Evolutionary conservation across 257 asterid species (phyloP), one percentile per base, ranked within the genome.

Genomic region (Knoxia roxburghii): DNA sequence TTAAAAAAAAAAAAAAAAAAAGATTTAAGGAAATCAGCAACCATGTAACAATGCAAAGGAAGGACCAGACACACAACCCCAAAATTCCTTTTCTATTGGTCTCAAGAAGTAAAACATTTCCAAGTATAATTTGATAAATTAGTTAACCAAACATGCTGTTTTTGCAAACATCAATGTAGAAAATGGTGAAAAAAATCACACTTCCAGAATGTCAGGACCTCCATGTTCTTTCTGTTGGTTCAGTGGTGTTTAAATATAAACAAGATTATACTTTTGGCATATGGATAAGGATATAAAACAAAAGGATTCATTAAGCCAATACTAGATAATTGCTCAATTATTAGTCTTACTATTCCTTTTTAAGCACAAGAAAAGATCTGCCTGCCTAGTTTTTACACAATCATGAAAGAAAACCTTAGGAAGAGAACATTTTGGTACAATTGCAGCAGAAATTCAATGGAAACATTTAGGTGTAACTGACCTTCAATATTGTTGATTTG

Each of bases 401-500:
- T 53, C 59, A 20, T 5, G 0, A 18, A 14, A 12, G 4, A 17
- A 18, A 43, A 41, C 29, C 59, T 53, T 53, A 53, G 26, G 59
- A 53, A 53, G 61, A 29, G n/a, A 56, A 27, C 23, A 56, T 18
- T 17, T 56, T 56, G 40, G 40, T 56, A 17, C 7, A 56, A 27
- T 41, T 18, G 55, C 56, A 26, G 9, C 2, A 18, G 18, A 68
- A 27, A 68, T n/a, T 56, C 43, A 26, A 39, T 15, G 57, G 56
- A 70, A 14, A 20, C 39, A 21, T 61, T 21, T 62, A 52, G 37
- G 26, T 71, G n/a, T n/a, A n/a, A 58, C 80, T 77, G 81, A 85
- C 98, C 97, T 82, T 92, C 77, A 81, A 79, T 49, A 92, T 83
- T 58, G 98, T 89, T 21, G 96, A 73, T 79, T 89, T 89, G 95